These are phyloP conservation scores for Klebsormidium nitens DNA, from an alignment of 139 green algal species.

Conservation along the genomic window DNA sequence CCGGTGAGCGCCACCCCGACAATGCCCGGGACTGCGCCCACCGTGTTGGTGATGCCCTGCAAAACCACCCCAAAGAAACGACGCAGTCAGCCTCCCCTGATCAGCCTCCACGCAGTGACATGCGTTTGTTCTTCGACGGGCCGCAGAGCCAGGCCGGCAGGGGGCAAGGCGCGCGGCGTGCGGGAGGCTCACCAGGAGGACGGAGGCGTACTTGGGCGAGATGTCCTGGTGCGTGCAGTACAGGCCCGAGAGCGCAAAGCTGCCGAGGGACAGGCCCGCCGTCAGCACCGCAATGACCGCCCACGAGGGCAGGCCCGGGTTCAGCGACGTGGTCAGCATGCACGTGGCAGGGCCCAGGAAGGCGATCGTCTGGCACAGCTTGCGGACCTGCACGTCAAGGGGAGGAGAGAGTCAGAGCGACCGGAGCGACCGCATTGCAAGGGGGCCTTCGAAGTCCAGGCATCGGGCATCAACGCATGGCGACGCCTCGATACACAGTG, in stretches of 20 bases:
- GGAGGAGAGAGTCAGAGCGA: too few relatives aligned
- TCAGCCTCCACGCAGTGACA: too few relatives aligned
- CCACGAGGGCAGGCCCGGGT: neutral
- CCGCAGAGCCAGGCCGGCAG: too few relatives aligned
- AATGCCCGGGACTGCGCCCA: constrained; percentile 80
- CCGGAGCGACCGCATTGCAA: too few relatives aligned
- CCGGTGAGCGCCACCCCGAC: constrained; percentile 73
- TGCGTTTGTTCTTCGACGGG: too few relatives aligned
- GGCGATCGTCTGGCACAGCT: constrained; percentile 70
- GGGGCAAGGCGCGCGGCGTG: too few relatives aligned
- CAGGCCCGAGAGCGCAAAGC: constrained; percentile 51
- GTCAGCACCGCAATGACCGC: constrained; percentile 24
- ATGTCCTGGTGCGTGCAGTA: constrained; percentile 97
- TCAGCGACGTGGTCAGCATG: constrained; percentile 44
- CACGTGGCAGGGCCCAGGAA: constrained; percentile 81
- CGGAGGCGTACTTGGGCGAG: constrained; percentile 74
- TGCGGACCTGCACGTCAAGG: constrained; percentile 77
- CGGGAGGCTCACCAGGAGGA: constrained; percentile 75
- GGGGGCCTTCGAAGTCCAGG: too few relatives aligned
- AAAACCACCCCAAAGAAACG: too few relatives aligned
- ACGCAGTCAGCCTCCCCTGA: too few relatives aligned
- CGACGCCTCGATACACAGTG: too few relatives aligned
- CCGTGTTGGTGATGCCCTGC: constrained; percentile 92
- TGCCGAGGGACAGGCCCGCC: constrained; percentile 21
- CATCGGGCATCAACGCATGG: neutral